Conservation (phyloP, 805 yeast genomes). For the Saccharomyces jurei region DNA sequence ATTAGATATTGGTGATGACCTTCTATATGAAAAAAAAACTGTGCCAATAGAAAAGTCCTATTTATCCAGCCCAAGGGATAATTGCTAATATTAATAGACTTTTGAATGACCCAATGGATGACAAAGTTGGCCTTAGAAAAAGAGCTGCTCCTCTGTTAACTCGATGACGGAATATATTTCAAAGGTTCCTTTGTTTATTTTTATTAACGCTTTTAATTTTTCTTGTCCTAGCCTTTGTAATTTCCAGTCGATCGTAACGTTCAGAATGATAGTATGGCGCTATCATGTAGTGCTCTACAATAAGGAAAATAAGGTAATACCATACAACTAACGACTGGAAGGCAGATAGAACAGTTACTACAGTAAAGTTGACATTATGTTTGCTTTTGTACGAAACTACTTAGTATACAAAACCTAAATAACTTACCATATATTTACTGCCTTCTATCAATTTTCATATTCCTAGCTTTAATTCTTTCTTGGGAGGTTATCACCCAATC, state of each 20-base stretch:
- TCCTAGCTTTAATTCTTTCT: constrained; percentile 59
- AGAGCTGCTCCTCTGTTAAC: neutral
- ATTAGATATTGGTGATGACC: neutral
- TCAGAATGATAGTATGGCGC: neutral
- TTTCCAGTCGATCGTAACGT: neutral
- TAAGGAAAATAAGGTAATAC: neutral
- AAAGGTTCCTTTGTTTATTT: neutral
- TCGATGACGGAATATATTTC: neutral
- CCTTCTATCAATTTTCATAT: constrained; percentile 39
- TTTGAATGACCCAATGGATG: neutral
- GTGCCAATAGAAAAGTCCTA: neutral
- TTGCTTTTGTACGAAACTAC: constrained; percentile 1
- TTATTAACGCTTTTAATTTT: neutral
- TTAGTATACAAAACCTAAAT: neutral
- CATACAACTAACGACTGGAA: too few species aligned
- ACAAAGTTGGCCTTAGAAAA: neutral
- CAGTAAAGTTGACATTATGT: neutral
- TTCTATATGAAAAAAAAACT: neutral
- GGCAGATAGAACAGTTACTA: neutral
- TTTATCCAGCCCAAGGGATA: neutral
- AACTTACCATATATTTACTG: constrained; percentile 5
- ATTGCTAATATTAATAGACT: neutral
- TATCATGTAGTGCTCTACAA: neutral
- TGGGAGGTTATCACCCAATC: constrained; percentile 74
- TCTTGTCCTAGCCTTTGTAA: neutral